Evolutionary conservation across 176 grass and related monocot species (phyloP), one percentile per base, ranked within the genome.

Genomic region (Pontederia paniculata): DNA sequence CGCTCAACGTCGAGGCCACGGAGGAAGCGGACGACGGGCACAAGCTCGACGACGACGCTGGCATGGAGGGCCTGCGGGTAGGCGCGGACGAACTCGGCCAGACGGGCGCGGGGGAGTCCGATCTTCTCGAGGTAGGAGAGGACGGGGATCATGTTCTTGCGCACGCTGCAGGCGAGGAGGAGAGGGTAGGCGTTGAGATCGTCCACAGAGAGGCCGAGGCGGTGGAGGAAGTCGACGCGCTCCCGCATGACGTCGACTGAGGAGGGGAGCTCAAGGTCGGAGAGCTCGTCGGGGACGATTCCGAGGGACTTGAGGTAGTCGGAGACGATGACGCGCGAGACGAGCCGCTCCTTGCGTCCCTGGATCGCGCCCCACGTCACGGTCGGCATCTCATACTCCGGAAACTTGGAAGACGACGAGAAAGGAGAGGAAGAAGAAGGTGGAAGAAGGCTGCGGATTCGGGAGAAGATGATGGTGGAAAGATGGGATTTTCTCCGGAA

Each of bases 321-420:
- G 68, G 88, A 73, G n/a, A 88, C 82, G 12, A 97, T 81, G 4
- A 97, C 91, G 54, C 91, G 86, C 11, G 91, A 97, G 0, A 97
- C 91, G 9, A 97, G 82, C 8, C 82, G 91, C 77, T 97, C 91
- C 79, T 87, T 90, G 28, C 83, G 83, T 3, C 91, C 86, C 69
- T 87, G 91, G 65, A 97, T 81, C 7, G 81, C 86, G 52, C 86
- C 91, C 91, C 91, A 97, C 8, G 91, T 97, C 15, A 97, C 91
- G 2, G 91, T 86, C 48, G 91, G 91, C 73, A 97, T 86, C 77
- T 89, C 68, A 65, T 84, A 97, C 79, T 97, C 91, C n/a, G 82
- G 91, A 50, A 81, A 76, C 45, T 81, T 73, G 6, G 85, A 68
- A n/a, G 42, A 50, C 58, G 6, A 54, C 65, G 61, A 66, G 78